Percentiles rank a stretch among this genome's conserved stretches.
Conservation (phyloP, 768 basidiomycete genomes). For the Scleroderma bovista region DNA sequence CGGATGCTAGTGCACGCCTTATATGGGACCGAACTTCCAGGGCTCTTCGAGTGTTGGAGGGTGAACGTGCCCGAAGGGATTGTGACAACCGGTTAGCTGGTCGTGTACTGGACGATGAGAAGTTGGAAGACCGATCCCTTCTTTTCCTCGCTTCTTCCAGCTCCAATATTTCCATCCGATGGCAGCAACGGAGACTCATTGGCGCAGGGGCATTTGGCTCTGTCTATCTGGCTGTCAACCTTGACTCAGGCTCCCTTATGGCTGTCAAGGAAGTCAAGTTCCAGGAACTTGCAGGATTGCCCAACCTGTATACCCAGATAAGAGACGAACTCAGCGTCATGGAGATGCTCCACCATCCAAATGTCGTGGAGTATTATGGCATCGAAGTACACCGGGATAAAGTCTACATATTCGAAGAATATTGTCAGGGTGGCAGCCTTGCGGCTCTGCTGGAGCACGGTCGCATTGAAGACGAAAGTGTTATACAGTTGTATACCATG, state of each 20-base stretch:
- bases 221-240: conserved; percentile 98
- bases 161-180: conserved; percentile 91
- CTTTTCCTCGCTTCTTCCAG: conserved; percentile 94
- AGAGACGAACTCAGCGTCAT: conserved; percentile 95
- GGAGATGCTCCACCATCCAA: conserved; percentile 96
- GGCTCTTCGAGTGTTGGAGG: conserved; percentile 62
- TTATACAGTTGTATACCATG: conserved; percentile 92
- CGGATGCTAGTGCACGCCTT: conserved; percentile 60
- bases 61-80: conserved; percentile 51
- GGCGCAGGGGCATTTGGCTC: conserved; percentile 98
- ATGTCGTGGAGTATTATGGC: conserved; percentile 97
- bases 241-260: conserved; percentile 95
- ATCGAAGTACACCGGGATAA: conserved; percentile 99
- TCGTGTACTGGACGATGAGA: conserved; percentile 90
- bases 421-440: conserved; percentile 92
- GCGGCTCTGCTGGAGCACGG: conserved; percentile 87
- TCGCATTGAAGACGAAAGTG: conserved; percentile 92
- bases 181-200: conserved; percentile 98
- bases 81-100: conserved; percentile 75
- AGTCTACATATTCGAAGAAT: conserved; percentile 99
- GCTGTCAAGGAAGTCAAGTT: conserved; percentile 99
- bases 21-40: conserved; percentile 71
- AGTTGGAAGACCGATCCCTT: conserved; percentile 87
- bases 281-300: conserved; percentile 84
- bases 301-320: conserved; percentile 87